Conservation (phyloP, 179 eudicot genomes). For the Actinidia polygama region DNA sequence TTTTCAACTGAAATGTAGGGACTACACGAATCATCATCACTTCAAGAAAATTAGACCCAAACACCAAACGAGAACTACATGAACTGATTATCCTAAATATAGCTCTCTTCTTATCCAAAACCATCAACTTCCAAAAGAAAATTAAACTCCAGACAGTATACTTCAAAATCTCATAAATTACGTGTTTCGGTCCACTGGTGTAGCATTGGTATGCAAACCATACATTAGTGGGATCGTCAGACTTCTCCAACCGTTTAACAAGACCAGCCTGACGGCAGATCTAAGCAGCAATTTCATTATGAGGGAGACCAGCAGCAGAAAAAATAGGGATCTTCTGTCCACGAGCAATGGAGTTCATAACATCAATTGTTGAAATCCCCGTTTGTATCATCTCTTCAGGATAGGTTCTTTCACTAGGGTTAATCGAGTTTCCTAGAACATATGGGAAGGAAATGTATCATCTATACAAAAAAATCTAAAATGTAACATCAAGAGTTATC, state of each 20-base stretch:
- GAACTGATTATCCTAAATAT: no score
- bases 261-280: conserved; percentile 99
- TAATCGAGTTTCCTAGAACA: conserved; percentile 85
- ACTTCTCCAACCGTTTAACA: conserved; percentile 92
- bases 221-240: conserved; percentile 87
- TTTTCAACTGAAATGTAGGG: not conserved
- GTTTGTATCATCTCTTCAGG: conserved; percentile 99
- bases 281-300: conserved; percentile 99
- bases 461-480: not conserved
- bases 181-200: not conserved
- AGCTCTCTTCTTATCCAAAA: no score
- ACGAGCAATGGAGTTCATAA: conserved; percentile 98
- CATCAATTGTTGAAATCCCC: conserved; percentile 97
- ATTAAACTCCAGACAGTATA: not conserved
- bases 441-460: not conserved
- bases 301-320: conserved; percentile 99
- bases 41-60: no score
- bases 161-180: not conserved
- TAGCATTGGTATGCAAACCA: not conserved
- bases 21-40: no score
- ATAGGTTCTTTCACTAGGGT: conserved; percentile 99
- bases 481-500: not conserved
- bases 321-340: conserved; percentile 99
- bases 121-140: not conserved
- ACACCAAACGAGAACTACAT: no score